Conservation (phyloP, 192 early-diverging fungal genomes). For the Endogone sp. region DNA sequence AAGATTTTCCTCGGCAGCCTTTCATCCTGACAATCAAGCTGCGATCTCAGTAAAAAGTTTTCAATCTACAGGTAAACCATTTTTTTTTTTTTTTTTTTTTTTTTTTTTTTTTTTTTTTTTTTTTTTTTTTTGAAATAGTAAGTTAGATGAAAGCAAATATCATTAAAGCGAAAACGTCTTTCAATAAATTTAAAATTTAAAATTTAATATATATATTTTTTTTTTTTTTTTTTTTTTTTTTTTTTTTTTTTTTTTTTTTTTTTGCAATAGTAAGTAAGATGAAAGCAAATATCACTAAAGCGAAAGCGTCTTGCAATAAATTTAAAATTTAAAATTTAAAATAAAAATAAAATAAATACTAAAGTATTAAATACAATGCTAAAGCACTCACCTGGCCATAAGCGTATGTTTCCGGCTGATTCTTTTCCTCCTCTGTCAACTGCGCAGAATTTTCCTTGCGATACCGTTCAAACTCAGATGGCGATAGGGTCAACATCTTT, state of each 20-base stretch:
- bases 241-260: no score
- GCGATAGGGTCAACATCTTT: slow-evolving; percentile 70
- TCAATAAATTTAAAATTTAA: no score
- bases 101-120: no score
- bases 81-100: no score
- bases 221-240: no score
- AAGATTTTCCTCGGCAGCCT: slow-evolving; percentile 76
- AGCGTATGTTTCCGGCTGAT: slow-evolving; percentile 63
- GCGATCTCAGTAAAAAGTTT: slow-evolving; percentile 80
- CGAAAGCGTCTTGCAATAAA: no score
- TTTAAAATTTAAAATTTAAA: background rate
- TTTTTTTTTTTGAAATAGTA: no score
- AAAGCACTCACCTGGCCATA: slow-evolving; percentile 45
- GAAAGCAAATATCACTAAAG: no score
- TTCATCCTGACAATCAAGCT: slow-evolving; percentile 81
- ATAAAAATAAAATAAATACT: background rate
- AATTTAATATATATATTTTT: no score
- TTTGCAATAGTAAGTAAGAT: no score
- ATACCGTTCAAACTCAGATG: slow-evolving; percentile 64
- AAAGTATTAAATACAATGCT: background rate
- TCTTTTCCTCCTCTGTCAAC: slow-evolving; percentile 27
- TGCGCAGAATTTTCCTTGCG: slow-evolving; percentile 51
- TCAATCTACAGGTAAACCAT: slow-evolving; percentile 36
- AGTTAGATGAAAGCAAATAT: no score
- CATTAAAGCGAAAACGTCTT: no score